Conservation (phyloP, 2,329 filamentous ascomycete species). For the Colletotrichum sp. region DNA sequence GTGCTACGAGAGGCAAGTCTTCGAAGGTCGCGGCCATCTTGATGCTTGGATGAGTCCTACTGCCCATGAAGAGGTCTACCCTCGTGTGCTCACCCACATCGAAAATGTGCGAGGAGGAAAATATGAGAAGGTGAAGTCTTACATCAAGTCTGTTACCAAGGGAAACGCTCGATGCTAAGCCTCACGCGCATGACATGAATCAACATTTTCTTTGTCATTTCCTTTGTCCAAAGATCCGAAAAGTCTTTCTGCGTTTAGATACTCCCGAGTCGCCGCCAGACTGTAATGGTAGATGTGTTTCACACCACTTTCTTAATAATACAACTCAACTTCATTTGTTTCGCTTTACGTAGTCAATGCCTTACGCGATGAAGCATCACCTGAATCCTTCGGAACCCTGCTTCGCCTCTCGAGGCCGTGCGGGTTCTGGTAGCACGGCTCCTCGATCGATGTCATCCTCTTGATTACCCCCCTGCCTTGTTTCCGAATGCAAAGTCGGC, state of each 20-base stretch:
- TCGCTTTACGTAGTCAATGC: neutral
- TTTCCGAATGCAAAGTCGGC: accelerated
- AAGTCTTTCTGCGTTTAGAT: neutral
- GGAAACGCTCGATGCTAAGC: neutral
- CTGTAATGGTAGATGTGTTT: neutral
- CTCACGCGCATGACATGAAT: neutral
- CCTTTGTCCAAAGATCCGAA: neutral
- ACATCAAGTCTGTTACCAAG: neutral
- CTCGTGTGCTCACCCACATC: conserved; percentile 17
- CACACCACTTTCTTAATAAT: neutral
- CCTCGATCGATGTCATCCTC: neutral
- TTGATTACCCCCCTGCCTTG: neutral
- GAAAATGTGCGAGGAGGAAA: neutral
- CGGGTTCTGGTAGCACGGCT: neutral
- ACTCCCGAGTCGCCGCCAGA: neutral
- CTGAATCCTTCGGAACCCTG: neutral
- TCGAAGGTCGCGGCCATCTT: conserved; percentile 27
- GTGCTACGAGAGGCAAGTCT: conserved; percentile 30
- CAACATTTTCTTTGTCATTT: neutral
- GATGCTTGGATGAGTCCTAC: conserved; percentile 30
- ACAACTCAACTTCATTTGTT: neutral
- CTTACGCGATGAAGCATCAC: neutral
- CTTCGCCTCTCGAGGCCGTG: neutral
- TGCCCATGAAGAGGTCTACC: conserved; percentile 26
- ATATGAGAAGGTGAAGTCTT: neutral